phyloP scores from a whole-genome alignment of 2,329 filamentous ascomycete species.

The Penicillium sp. region DNA sequence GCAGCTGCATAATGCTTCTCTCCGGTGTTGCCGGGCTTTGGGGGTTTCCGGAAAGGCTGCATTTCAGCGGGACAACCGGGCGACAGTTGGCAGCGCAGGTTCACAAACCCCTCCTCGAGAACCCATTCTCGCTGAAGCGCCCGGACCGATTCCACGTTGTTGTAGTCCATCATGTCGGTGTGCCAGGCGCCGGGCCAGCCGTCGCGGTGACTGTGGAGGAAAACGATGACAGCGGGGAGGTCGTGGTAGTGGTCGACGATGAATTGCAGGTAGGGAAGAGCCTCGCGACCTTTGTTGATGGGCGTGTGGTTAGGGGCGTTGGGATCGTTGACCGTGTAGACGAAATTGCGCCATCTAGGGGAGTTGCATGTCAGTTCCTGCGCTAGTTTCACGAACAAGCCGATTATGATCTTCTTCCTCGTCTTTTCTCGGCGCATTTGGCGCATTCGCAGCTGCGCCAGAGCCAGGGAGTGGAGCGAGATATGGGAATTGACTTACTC shows the following conservation, averaged over 20 bases:
- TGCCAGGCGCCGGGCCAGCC: conserved; percentile 51
- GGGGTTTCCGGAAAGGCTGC: conserved; percentile 23
- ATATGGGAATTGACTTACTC: conserved; percentile 38
- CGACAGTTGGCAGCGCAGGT: conserved; percentile 52
- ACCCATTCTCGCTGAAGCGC: conserved; percentile 52
- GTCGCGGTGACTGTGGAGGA: conserved; percentile 57
- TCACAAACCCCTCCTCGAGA: conserved; percentile 55
- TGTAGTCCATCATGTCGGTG: conserved; percentile 56
- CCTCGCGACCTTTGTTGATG: conserved; percentile 46
- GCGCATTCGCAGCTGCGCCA: too few species aligned
- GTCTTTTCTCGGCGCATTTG: too few species aligned
- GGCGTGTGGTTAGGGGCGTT: conserved; percentile 32
- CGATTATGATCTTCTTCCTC: too few species aligned
- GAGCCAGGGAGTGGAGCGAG: neutral
- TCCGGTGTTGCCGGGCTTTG: conserved; percentile 23
- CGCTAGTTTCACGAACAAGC: too few species aligned
- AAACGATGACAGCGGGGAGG: conserved; percentile 53
- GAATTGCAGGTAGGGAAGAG: conserved; percentile 47
- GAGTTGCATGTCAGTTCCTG: conserved; percentile 3
- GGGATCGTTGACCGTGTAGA: conserved; percentile 44
- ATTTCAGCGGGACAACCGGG: conserved; percentile 36
- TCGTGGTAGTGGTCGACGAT: conserved; percentile 47
- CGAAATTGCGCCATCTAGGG: conserved; percentile 46
- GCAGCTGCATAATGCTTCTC: conserved; percentile 33
- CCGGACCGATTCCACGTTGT: conserved; percentile 52